Conservation (phyloP, 179 eudicot species). For the Pouteria campechiana region DNA sequence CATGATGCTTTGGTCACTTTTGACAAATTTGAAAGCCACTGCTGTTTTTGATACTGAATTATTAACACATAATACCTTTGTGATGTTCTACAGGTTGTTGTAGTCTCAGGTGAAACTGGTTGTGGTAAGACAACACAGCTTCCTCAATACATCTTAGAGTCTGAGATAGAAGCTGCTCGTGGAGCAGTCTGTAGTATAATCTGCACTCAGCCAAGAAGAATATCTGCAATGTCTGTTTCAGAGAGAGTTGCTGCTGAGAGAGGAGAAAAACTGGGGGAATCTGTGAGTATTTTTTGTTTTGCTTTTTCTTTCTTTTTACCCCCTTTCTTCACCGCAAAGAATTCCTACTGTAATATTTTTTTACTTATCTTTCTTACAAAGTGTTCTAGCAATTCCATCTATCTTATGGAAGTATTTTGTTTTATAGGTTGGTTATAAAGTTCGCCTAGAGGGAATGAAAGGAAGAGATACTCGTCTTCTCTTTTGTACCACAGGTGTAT, state of each 20-base stretch:
- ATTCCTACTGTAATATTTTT: slow-evolving; percentile 2
- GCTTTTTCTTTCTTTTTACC: no score
- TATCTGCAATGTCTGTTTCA: slow-evolving; percentile 88
- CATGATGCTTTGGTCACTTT: no score
- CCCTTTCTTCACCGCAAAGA: neutral
- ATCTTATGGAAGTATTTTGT: neutral
- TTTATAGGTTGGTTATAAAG: slow-evolving; percentile 67
- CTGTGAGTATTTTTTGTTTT: slow-evolving; percentile 53
- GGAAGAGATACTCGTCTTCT: slow-evolving; percentile 81
- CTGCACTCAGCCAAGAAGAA: slow-evolving; percentile 88
- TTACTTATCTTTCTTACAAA: no score
- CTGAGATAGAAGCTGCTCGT: slow-evolving; percentile 70
- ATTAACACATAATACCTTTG: no score
- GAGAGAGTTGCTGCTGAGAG: slow-evolving; percentile 96
- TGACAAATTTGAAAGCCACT: no score
- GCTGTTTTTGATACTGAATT: no score
- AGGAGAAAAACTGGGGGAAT: slow-evolving; percentile 77
- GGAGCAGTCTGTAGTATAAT: slow-evolving; percentile 77
- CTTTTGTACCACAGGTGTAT: slow-evolving; percentile 75
- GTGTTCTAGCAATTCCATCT: no score
- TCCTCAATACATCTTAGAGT: slow-evolving; percentile 83
- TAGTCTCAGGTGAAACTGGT: slow-evolving; percentile 90
- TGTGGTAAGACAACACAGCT: slow-evolving; percentile 93
- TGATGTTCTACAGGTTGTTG: slow-evolving; percentile 52
- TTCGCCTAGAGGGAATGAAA: slow-evolving; percentile 72